Evolutionary conservation across 2,329 filamentous ascomycete genomes (phyloP).

Genomic region (Pseudogymnoascus sp.): DNA sequence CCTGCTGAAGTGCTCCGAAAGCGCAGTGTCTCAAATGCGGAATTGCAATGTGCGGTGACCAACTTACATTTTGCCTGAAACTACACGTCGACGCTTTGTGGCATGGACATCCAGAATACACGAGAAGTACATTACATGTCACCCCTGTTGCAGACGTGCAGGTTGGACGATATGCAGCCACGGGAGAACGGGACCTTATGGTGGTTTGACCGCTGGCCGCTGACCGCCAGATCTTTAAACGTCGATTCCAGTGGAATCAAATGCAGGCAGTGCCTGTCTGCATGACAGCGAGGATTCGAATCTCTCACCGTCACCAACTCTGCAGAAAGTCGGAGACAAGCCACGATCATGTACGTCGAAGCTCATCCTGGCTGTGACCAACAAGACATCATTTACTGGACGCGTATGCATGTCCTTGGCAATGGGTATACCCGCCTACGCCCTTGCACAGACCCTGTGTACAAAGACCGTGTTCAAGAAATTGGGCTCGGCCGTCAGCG

Average conservation of each 20-base stretch:
- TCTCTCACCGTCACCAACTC: neutral
- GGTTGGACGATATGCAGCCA: neutral
- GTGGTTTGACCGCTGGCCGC: constrained; percentile 1
- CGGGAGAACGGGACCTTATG: neutral
- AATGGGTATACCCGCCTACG: neutral
- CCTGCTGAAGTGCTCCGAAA: neutral
- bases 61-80: constrained; percentile 1
- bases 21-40: neutral
- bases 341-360: neutral
- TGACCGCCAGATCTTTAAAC: neutral
- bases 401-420: constrained; percentile 1
- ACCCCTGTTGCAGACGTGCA: neutral
- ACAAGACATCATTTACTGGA: constrained; percentile 1
- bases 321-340: constrained; percentile 6
- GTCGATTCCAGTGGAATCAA: neutral
- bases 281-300: neutral
- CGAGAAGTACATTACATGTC: neutral
- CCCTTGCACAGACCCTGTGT: neutral
- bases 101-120: neutral
- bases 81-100: neutral
- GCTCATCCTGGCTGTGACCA: neutral
- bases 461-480: neutral
- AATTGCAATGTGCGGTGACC: neutral
- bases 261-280: neutral
- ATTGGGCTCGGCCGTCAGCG: neutral